Evolutionary conservation across 2,329 filamentous ascomycete species (phyloP).

Genomic region (Diaporthe citrichinensis): DNA sequence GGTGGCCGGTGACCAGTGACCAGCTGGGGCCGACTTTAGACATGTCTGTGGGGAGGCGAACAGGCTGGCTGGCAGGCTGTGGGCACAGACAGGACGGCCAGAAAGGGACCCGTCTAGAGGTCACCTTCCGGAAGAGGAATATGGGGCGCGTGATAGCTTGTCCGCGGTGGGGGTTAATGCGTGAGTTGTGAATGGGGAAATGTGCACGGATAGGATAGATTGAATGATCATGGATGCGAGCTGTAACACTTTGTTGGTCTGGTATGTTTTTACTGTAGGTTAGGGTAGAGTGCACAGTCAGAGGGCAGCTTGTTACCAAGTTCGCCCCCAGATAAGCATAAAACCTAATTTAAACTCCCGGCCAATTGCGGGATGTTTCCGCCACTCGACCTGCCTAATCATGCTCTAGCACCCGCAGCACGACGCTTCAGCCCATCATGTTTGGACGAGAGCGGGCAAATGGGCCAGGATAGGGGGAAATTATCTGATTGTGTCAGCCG

Average conservation of each 20-base stretch:
- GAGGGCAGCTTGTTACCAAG: background rate
- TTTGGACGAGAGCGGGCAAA: background rate
- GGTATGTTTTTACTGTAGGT: too few species aligned
- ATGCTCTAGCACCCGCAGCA: background rate
- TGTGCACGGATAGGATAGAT: background rate
- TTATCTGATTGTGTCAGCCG: background rate
- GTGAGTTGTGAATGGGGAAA: background rate
- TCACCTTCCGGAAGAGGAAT: constrained; percentile 26
- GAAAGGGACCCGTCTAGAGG: constrained; percentile 18
- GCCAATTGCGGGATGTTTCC: constrained; percentile 23
- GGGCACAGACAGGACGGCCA: background rate
- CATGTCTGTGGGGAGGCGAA: background rate
- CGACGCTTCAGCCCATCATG: background rate
- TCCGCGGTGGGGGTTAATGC: background rate
- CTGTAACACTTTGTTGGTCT: background rate
- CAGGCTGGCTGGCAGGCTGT: background rate
- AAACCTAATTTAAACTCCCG: constrained; percentile 30
- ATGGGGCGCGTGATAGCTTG: constrained; percentile 2
- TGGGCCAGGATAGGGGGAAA: background rate
- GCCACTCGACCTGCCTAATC: constrained; percentile 16
- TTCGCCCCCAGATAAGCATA: constrained; percentile 31
- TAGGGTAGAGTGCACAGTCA: too few species aligned
- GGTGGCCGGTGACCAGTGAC: background rate
- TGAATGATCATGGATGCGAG: background rate
- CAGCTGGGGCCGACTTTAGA: background rate